Conservation (phyloP, 2,329 filamentous ascomycete genomes). For the Verruconis gallopava region DNA sequence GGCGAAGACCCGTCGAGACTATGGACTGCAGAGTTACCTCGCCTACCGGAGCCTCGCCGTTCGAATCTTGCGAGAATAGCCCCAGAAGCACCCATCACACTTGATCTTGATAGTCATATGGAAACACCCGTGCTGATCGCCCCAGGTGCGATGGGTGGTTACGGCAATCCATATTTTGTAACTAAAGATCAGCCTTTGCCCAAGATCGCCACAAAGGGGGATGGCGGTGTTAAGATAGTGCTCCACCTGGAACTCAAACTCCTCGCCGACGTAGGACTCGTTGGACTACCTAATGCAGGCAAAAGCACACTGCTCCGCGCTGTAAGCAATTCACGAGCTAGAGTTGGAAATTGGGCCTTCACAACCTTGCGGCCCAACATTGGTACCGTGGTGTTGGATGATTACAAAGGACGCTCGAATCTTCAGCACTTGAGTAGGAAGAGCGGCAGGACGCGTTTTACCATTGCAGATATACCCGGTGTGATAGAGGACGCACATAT, state of each 20-base stretch:
- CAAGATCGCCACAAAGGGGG: conserved; percentile 79
- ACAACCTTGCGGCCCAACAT: conserved; percentile 93
- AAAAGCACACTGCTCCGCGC: conserved; percentile 87
- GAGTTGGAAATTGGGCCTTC: conserved; percentile 91
- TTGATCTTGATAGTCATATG: conserved; percentile 54
- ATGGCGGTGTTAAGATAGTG: conserved; percentile 62
- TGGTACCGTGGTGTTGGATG: conserved; percentile 85
- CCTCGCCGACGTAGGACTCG: conserved; percentile 85
- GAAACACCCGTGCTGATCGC: conserved; percentile 73
- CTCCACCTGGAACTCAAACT: conserved; percentile 88
- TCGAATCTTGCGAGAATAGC: conserved; percentile 51
- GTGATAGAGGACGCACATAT: conserved; percentile 86
- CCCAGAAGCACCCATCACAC: conserved; percentile 54
- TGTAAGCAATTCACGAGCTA: conserved; percentile 74
- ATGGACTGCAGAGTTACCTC: conserved; percentile 44
- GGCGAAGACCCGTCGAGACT: conserved; percentile 55
- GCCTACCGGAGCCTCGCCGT: conserved; percentile 41
- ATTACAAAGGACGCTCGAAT: conserved; percentile 62
- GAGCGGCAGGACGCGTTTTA: conserved; percentile 60
- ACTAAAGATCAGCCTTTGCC: conserved; percentile 62
- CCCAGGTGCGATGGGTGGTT: conserved; percentile 73
- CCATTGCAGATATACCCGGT: conserved; percentile 89
- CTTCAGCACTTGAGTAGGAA: conserved; percentile 33
- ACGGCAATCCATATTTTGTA: conserved; percentile 89
- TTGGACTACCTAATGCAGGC: conserved; percentile 89